Conservation (phyloP, 345 rosid genomes). For the Viola odorata region DNA sequence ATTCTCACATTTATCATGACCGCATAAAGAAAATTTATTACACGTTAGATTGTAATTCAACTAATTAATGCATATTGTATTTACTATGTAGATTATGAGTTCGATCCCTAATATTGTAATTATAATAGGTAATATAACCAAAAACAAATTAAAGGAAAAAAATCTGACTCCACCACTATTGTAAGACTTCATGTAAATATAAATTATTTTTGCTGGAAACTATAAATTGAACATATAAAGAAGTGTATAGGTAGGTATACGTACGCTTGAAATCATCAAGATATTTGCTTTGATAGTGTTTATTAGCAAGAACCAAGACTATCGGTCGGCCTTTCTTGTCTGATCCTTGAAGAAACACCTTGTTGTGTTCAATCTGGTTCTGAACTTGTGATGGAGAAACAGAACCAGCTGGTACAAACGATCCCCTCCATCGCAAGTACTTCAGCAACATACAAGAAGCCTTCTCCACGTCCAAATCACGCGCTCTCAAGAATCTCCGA, state of each 20-base stretch:
- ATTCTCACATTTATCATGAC: too few species aligned
- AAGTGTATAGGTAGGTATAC: constrained; percentile 4
- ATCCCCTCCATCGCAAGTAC: constrained; percentile 39
- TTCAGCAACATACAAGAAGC: constrained; percentile 39
- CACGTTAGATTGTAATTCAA: too few species aligned
- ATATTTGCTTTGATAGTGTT: constrained; percentile 35
- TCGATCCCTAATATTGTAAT: too few species aligned
- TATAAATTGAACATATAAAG: background rate
- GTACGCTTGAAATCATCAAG: constrained; percentile 43
- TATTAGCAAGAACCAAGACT: constrained; percentile 20
- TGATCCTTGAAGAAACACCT: constrained; percentile 42
- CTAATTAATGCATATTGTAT: too few species aligned
- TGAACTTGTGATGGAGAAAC: constrained; percentile 23
- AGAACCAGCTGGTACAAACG: constrained; percentile 33
- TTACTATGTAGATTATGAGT: too few species aligned
- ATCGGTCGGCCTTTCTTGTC: constrained; percentile 41
- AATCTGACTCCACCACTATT: too few species aligned
- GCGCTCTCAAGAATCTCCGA: constrained; percentile 44
- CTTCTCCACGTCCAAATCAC: constrained; percentile 34
- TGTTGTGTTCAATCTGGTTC: constrained; percentile 37
- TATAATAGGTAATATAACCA: too few species aligned
- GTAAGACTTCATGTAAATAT: too few species aligned
- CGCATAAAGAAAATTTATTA: too few species aligned
- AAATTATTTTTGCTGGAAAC: too few species aligned
- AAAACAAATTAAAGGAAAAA: too few species aligned